phyloP scores from a whole-genome alignment of 768 basidiomycete species.

The Serendipita sp. region DNA sequence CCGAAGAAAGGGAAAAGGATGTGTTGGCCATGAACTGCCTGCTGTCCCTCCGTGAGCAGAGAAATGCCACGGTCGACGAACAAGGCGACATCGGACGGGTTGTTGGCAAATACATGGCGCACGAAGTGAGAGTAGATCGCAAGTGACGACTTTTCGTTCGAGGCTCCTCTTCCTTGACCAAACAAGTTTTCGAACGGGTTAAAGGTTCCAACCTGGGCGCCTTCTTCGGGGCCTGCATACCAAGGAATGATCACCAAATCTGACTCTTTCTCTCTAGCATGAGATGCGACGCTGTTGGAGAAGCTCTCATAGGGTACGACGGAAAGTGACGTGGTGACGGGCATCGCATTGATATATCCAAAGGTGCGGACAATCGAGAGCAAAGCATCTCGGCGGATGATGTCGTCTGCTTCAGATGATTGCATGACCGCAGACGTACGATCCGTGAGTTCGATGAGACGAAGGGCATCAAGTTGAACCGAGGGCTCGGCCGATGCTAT shows the following conservation, averaged over 20 bases:
- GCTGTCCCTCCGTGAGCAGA: constrained; percentile 13
- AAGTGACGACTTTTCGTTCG: constrained; percentile 28
- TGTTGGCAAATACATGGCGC: constrained; percentile 57
- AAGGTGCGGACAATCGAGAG: constrained; percentile 63
- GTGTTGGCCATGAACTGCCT: constrained; percentile 28
- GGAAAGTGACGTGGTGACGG: constrained; percentile 21
- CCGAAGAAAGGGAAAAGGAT: constrained; percentile 86
- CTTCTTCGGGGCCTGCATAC: constrained; percentile 33
- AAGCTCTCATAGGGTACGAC: constrained; percentile 25
- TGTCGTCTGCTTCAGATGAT: constrained; percentile 44
- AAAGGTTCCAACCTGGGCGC: constrained; percentile 9
- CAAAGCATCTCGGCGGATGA: constrained; percentile 56
- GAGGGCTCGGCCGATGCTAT: constrained; percentile 9
- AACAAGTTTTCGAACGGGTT: constrained; percentile 67
- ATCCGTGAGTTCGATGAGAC: constrained; percentile 69
- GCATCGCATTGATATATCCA: constrained; percentile 42
- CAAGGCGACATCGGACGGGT: constrained; percentile 58
- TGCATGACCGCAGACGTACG: constrained; percentile 50
- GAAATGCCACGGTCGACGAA: constrained; percentile 51
- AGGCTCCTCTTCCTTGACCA: constrained; percentile 17
- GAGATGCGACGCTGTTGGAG: constrained; percentile 42
- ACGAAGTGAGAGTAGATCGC: constrained; percentile 68
- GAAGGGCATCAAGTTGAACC: constrained; percentile 56
- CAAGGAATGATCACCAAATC: constrained; percentile 78
- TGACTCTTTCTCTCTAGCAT: constrained; percentile 38